Evolutionary conservation across 148 eudicot species (phyloP), one percentile per base, ranked within the genome.

Genomic region (Arctostaphylos glauca): DNA sequence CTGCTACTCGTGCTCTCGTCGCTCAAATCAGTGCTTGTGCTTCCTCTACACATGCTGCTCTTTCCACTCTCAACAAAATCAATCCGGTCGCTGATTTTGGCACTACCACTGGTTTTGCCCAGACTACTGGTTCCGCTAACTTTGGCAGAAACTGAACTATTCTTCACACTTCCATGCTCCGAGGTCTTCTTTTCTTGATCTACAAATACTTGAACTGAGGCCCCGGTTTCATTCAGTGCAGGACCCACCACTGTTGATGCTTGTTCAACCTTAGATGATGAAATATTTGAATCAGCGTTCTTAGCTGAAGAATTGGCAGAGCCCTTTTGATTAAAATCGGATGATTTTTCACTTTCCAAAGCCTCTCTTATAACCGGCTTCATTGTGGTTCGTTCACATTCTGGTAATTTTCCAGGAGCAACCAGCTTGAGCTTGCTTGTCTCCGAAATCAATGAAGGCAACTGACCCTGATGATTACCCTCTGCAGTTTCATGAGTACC

Each of bases 1-100:
- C 93, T 92, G 87, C 95, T 91, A 83, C 92, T 89, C 43, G 89
- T 89, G 85, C 95, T 92, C 76, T 92, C 95, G 64, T 91, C 95
- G 53, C 93, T 92, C 16, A 92, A 85, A 82, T 92, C 93, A 80
- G 87, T 91, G 85, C 93, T 89, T 15, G 92, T 87, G 87, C 95
- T 92, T 53, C 89, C 92, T 85, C 92, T 84, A 72, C 88, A 88
- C 87, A 89, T 50, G 78, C 95, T 92, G 81, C 91, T 91, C 87
- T 91, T 92, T 62, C 90, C 88, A 77, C 93, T 92, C 79, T 90
- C 94, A 12, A 86, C 86, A 84, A 87, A 87, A 46, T 91, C 92
- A 71, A 72, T 87, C 0, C 85, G 88, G 18, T 87, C 89, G 74
- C 91, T 90, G 25, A 86, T 88, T 79, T 90, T 91, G 41, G 95